These are phyloP conservation scores for Xerocomellus amylosporus DNA, from an alignment of 768 basidiomycete species.

Conservation along the genomic window DNA sequence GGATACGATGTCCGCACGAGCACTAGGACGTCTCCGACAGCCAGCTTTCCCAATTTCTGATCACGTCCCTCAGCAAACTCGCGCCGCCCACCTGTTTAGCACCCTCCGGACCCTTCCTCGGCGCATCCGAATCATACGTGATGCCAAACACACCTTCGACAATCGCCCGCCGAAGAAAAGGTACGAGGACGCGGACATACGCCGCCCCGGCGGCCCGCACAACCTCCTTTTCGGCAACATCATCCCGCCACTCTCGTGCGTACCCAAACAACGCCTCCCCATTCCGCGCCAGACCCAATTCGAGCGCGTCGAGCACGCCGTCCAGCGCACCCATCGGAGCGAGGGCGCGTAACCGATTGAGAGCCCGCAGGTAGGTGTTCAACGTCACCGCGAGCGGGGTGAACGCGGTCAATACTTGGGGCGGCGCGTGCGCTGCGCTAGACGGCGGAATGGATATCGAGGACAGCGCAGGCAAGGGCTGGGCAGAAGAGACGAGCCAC, in stretches of 20 bases:
- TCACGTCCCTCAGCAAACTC: conserved; percentile 4
- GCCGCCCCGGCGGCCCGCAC: conserved; percentile 52
- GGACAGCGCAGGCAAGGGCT: conserved; percentile 29
- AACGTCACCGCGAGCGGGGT: conserved; percentile 71
- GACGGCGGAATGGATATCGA: conserved; percentile 20
- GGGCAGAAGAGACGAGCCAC: conserved; percentile 48
- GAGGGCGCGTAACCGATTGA: conserved; percentile 81
- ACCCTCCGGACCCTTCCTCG: neutral
- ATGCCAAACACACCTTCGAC: conserved; percentile 71
- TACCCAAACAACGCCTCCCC: conserved; percentile 50
- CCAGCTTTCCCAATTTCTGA: conserved; percentile 32
- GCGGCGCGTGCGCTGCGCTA: conserved; percentile 59
- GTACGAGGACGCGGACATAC: conserved; percentile 62
- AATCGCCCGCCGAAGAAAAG: conserved; percentile 67
- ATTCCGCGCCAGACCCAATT: conserved; percentile 45
- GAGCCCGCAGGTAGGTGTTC: conserved; percentile 67
- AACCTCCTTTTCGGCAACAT: conserved; percentile 33
- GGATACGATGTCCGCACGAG: neutral
- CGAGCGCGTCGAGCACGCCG: conserved; percentile 50
- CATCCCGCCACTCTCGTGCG: conserved; percentile 37
- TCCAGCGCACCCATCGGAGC: conserved; percentile 62
- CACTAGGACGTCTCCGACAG: conserved; percentile 13
- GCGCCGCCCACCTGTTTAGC: neutral
- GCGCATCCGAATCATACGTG: conserved; percentile 16
- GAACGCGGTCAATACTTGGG: conserved; percentile 67